Conservation (phyloP, 768 basidiomycete species). For the Royoungia palumana region DNA sequence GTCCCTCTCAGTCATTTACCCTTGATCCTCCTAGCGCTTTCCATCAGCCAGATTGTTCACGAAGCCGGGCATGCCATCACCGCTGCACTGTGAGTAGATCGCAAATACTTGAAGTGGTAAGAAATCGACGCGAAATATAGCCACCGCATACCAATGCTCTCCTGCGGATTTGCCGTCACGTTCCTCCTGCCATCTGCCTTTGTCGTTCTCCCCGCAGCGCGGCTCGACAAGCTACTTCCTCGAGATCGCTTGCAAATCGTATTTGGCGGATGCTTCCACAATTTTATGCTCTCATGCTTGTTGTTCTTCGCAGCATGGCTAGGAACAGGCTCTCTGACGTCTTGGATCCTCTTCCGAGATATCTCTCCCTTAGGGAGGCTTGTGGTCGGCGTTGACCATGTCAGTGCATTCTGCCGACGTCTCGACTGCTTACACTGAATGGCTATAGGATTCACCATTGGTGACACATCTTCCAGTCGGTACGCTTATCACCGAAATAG, state of each 20-base stretch:
- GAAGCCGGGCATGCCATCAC: constrained; percentile 78
- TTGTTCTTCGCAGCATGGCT: constrained; percentile 38
- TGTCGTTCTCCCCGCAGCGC: constrained; percentile 52
- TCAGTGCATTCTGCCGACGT: constrained; percentile 32
- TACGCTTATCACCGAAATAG: constrained; percentile 58
- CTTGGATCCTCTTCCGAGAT: constrained; percentile 49
- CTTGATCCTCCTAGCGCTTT: constrained; percentile 57
- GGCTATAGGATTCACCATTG: constrained; percentile 57
- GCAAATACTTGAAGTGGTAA: not conserved
- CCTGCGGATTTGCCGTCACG: constrained; percentile 59
- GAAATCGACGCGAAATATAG: constrained; percentile 36
- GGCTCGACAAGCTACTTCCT: constrained; percentile 37
- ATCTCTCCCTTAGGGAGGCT: constrained; percentile 49
- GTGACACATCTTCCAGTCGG: constrained; percentile 52
- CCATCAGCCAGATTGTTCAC: constrained; percentile 67
- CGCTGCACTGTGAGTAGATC: constrained; percentile 61
- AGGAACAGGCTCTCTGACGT: constrained; percentile 26
- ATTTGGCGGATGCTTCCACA: constrained; percentile 77
- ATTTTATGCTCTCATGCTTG: constrained; percentile 56
- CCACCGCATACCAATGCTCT: constrained; percentile 59
- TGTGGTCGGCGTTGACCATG: constrained; percentile 52
- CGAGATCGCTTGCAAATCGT: constrained; percentile 56
- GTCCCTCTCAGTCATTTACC: constrained; percentile 72
- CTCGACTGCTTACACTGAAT: constrained; percentile 4
- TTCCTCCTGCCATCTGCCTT: constrained; percentile 71